A percentile compares a stretch with the other conserved stretches of the same genome.
These are phyloP conservation scores for Plasmodium vivax DNA, from an alignment of 169 alveolate genomes.

Conservation along the genomic window DNA sequence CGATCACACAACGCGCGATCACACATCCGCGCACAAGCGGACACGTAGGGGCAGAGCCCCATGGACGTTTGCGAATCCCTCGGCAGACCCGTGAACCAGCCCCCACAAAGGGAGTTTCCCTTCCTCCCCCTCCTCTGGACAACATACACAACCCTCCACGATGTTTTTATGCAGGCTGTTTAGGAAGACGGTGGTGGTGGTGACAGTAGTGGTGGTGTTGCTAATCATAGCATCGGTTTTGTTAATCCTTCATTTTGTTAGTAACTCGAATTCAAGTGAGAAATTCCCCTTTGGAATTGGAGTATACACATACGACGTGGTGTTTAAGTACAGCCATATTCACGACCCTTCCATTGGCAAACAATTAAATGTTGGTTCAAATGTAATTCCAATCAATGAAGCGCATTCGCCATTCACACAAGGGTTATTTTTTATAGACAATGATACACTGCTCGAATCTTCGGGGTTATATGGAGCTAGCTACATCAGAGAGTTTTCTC, in stretches of 20 bases:
- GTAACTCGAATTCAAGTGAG: neutral
- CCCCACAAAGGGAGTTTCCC: neutral
- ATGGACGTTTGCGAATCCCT: neutral
- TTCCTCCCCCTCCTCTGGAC: neutral
- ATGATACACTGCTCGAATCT: constrained; percentile 68
- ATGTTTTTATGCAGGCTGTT: constrained; percentile 40
- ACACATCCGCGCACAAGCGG: neutral
- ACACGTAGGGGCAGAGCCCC: neutral
- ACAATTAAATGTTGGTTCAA: constrained; percentile 4
- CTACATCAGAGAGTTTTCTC: constrained; percentile 69
- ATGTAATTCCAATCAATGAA: neutral
- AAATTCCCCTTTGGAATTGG: neutral
- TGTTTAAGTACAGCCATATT: constrained; percentile 29
- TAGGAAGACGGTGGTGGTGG: constrained; percentile 20
- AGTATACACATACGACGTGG: constrained; percentile 26
- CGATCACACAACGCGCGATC: neutral
- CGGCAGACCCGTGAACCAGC: neutral
- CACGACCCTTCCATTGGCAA: constrained; percentile 35
- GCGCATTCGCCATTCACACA: constrained; percentile 76
- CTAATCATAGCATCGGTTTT: constrained; percentile 13
- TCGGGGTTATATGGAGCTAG: constrained; percentile 73
- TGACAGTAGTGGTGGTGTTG: neutral
- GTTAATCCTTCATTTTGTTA: constrained; percentile 6
- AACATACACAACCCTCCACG: neutral
- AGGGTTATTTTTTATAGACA: constrained; percentile 72